Evolutionary conservation across 2,329 filamentous ascomycete species (phyloP), one percentile per base, ranked within the genome.

Genomic region (Cordyceps militaris): DNA sequence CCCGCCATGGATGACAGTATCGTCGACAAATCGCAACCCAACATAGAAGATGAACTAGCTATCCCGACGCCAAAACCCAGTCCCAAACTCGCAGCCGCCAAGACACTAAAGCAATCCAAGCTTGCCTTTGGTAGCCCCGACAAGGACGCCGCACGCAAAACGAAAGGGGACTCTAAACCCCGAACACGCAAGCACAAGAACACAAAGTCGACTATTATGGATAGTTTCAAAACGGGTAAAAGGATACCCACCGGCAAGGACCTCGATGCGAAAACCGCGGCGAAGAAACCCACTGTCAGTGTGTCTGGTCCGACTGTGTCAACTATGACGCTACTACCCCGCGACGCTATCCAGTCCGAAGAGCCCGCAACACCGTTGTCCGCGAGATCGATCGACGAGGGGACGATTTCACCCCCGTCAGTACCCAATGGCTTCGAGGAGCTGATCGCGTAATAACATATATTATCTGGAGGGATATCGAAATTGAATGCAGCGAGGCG

Each of bases 41-140:
- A 73, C 63, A 70, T 71, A 26, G 69, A 74, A 30, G 71, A 76
- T 26, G 66, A 72, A 19, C 73, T 78, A 61, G 75, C 77, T 50
- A 83, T 86, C 36, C 79, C 77, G 3, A 86, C 83, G 1, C 83
- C 83, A 7, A 76, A 71, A 50, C 76, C 82, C 21, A 86, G 81
- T 64, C 83, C 83, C 43, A 78, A 74, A 63, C 70, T 76, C 24
- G 71, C 71, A 16, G 74, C 75, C 34, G 70, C 65, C 59, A 79
- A 75, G 67, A 79, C 75, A 63, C 61, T 73, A 47, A 84, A 79
- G 66, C 83, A 85, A 64, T 76, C 74, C 61, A 78, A 74, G 61
- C 74, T 86, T 32, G 63, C 68, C 1, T 82, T 83, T 60, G 66
- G 65, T 32, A 63, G 58, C 34, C 59, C 14, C 46, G 40, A 58